phyloP scores from a whole-genome alignment of 441 rosid genomes.

The Mallotus repandus region DNA sequence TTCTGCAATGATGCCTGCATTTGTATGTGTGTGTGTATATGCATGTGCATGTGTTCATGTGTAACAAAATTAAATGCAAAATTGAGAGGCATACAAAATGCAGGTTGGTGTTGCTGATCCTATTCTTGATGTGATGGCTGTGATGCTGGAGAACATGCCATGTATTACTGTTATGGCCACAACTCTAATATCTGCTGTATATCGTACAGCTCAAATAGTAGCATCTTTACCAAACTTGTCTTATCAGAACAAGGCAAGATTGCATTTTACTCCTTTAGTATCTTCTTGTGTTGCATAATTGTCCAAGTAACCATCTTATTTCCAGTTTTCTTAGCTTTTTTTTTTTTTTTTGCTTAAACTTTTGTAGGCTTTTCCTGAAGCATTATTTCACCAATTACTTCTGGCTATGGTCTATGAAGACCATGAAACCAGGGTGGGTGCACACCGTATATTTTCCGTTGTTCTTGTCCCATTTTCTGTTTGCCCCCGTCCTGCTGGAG shows the following conservation, averaged over 20 bases:
- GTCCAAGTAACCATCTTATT: neutral
- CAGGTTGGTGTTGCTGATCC: conserved; percentile 97
- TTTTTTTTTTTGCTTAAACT: neutral
- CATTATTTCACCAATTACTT: conserved; percentile 81
- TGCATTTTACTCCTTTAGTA: neutral
- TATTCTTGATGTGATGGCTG: conserved; percentile 84
- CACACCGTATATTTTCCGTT: conserved; percentile 82
- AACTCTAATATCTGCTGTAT: conserved; percentile 67
- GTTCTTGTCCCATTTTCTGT: conserved; percentile 92
- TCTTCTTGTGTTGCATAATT: neutral
- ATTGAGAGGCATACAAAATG: conserved; percentile 26
- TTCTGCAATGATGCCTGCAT: neutral
- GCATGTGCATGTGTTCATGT: neutral
- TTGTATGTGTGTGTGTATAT: neutral
- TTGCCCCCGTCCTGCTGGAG: conserved; percentile 47
- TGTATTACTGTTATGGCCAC: conserved; percentile 67
- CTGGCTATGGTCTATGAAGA: conserved; percentile 83
- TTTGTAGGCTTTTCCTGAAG: conserved; percentile 81
- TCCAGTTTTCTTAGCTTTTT: neutral
- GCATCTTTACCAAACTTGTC: conserved; percentile 70
- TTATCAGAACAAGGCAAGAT: conserved; percentile 74
- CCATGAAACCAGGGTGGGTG: conserved; percentile 73
- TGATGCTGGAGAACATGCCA: conserved; percentile 81
- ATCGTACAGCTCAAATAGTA: conserved; percentile 77
- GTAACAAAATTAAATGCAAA: neutral